A percentile compares a stretch with the other conserved stretches of the same genome.
phyloP scores from a whole-genome alignment of 164 flowering plant species.

The Euptelea pleiosperma region DNA sequence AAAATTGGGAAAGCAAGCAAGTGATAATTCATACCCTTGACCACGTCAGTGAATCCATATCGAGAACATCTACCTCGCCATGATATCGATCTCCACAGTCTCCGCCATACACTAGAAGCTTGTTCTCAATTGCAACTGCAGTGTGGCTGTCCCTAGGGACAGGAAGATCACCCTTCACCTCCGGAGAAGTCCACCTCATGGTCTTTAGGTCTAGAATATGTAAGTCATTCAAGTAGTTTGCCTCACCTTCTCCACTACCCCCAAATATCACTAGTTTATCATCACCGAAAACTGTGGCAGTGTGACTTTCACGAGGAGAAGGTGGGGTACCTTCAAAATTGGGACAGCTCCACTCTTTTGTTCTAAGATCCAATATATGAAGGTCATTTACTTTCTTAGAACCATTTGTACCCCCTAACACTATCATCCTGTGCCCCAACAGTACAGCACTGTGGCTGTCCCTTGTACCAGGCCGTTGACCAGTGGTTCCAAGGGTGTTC shows the following conservation, averaged over 20 bases:
- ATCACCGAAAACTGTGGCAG: slow-evolving; percentile 64
- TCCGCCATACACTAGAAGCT: slow-evolving; percentile 81
- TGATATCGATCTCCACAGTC: slow-evolving; percentile 85
- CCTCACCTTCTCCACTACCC: slow-evolving; percentile 96
- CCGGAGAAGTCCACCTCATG: slow-evolving; percentile 73
- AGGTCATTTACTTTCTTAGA: slow-evolving; percentile 77
- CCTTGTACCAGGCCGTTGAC: slow-evolving; percentile 83
- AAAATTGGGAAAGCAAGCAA: not conserved
- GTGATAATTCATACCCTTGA: slow-evolving; percentile 47
- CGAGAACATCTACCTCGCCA: slow-evolving; percentile 70
- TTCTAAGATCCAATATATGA: slow-evolving; percentile 60
- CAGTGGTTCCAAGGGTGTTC: slow-evolving; percentile 62
- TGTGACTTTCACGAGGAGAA: slow-evolving; percentile 87
- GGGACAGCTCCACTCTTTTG: slow-evolving; percentile 71
- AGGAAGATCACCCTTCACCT: slow-evolving; percentile 65
- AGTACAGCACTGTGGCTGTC: slow-evolving; percentile 90
- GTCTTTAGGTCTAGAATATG: slow-evolving; percentile 72
- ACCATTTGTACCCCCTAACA: slow-evolving; percentile 95
- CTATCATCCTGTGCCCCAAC: slow-evolving; percentile 64
- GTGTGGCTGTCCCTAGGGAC: slow-evolving; percentile 87
- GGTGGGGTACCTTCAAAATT: slow-evolving; percentile 64
- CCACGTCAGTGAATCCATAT: slow-evolving; percentile 67
- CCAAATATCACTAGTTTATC: slow-evolving; percentile 78
- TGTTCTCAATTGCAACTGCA: slow-evolving; percentile 57
- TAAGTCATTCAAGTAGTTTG: slow-evolving; percentile 80